A percentile compares a stretch with the other conserved stretches of the same genome.
These are phyloP conservation scores for Tulasnella sp. DNA, from an alignment of 768 basidiomycete genomes.

Conservation along the genomic window DNA sequence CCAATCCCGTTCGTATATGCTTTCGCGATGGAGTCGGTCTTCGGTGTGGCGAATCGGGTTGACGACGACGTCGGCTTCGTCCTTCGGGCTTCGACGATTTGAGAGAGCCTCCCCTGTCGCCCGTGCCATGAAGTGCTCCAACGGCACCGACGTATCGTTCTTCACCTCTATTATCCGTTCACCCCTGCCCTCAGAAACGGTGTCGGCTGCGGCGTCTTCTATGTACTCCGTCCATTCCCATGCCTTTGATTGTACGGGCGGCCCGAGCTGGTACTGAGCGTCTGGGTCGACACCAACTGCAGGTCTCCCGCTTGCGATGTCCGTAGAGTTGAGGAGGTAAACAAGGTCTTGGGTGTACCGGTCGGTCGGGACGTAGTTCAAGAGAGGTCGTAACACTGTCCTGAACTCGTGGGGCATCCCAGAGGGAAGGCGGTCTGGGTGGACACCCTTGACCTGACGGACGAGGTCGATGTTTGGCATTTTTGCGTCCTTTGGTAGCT, in stretches of 20 bases:
- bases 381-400: not conserved
- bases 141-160: constrained; percentile 29
- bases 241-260: constrained; percentile 22
- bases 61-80: not conserved
- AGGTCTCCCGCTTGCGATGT: not conserved
- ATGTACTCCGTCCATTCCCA: constrained; percentile 32
- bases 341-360: constrained; percentile 18
- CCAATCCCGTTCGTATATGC: constrained; percentile 30
- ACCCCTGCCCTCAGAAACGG: not conserved
- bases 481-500: constrained; percentile 26
- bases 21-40: constrained; percentile 28
- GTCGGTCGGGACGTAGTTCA: constrained; percentile 23
- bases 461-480: constrained; percentile 20
- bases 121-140: constrained; percentile 28
- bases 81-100: not conserved
- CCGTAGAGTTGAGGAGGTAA: not conserved
- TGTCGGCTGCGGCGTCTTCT: not conserved
- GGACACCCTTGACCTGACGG: constrained; percentile 14
- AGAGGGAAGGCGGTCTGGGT: constrained; percentile 15
- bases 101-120: constrained; percentile 11
- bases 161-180: not conserved
- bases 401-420: constrained; percentile 22
- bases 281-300: not conserved
- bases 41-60: not conserved
- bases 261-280: constrained; percentile 22